Evolutionary conservation across 2,329 filamentous ascomycete species (phyloP), one percentile per base, ranked within the genome.

Genomic region (Colletotrichum sp.): DNA sequence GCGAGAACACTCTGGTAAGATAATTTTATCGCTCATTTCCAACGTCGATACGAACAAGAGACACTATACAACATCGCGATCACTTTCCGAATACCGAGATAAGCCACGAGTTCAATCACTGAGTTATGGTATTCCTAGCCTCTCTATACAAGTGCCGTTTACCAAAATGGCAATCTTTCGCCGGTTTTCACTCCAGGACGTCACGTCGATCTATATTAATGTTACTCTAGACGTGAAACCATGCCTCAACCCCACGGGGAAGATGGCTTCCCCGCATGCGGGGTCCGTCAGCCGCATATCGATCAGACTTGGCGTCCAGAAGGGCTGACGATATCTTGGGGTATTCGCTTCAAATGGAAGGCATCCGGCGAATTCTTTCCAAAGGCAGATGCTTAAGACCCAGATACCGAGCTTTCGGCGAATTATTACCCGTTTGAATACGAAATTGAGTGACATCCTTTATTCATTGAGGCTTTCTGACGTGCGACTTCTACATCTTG

Each of bases 11-110:
- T 52, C n/a, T 48, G 9, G n/a, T 22, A 22, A 3, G 1, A 52
- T 52, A n/a, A 7, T 3, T 52, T 52, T 22, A 22, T 52, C n/a
- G 9, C 13, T 9, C 2, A 1, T 4, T 13, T 48, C n/a, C 6
- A 22, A 22, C 0, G 10, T 13, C 1, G 12, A 12, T 9, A 22
- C n/a, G 1, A 52, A 22, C 8, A 1, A 48, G 44, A 48, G 3
- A 22, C 44, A 22, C 12, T 10, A 22, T 4, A 10, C 10, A 18
- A 13, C 4, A 22, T 22, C 44, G 7, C 10, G n/a, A 52, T 22
- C 44, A 52, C 44, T 52, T 12, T 13, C 44, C 44, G n/a, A 52
- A 52, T 2, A 22, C 44, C 44, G 44, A 52, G 18, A 22, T 13
- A 13, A n/a, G n/a, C 8, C 44, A 22, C 6, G 6, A 52, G 4